These are phyloP conservation scores for Aschersonia sp. DNA, from an alignment of 2,329 filamentous ascomycete species.

Conservation along the genomic window DNA sequence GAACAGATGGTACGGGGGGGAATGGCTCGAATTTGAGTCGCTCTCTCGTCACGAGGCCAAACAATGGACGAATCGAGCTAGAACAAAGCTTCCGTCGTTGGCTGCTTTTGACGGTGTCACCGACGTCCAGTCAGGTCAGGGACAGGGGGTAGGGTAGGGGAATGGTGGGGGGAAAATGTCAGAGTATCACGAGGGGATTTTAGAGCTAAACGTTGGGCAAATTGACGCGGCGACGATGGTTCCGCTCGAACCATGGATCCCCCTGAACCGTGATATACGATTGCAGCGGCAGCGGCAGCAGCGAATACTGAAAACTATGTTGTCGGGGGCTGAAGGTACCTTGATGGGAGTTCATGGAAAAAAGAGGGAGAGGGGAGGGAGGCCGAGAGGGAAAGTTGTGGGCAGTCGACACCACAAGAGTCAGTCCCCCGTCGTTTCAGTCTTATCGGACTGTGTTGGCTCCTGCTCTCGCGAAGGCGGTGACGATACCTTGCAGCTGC, in stretches of 20 bases:
- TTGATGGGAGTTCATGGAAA: no score
- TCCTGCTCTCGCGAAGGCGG: background rate
- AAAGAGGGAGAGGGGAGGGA: background rate
- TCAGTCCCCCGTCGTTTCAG: background rate
- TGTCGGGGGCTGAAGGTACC: no score
- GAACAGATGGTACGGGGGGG: background rate
- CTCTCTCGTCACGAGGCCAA: slow-evolving; percentile 1
- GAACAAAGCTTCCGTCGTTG: background rate
- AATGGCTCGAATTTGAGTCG: background rate
- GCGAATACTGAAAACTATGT: no score
- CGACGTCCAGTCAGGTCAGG: background rate
- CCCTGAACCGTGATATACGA: no score
- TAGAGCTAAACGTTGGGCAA: no score
- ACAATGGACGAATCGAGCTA: background rate
- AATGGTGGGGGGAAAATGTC: background rate
- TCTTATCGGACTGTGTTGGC: background rate
- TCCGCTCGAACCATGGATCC: no score
- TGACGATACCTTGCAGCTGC: background rate
- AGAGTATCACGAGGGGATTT: background rate
- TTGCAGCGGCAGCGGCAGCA: no score
- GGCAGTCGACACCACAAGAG: background rate
- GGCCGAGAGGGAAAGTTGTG: background rate
- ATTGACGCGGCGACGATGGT: no score
- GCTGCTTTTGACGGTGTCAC: background rate
- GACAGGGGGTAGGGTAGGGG: background rate